Conservation (phyloP, 176 grass and related monocot genomes). For the sorghum (Sorghum bicolor) region Sorghum_bicolor_NCBIv3 NC_012872.2:4573501-4574000, state of each 20-base stretch:
- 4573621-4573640: background rate
- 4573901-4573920: constrained; percentile 45
- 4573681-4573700: background rate
- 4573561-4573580: constrained; percentile 37
- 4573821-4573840: constrained; percentile 41
- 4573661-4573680: background rate
- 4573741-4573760: constrained; percentile 27
- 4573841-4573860: constrained; percentile 70
- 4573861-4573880: constrained; percentile 55
- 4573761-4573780: background rate
- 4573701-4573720: constrained; percentile 51
- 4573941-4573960: constrained; percentile 44
- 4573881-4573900: constrained; percentile 32
- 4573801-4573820: constrained; percentile 15
- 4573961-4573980: constrained; percentile 49
- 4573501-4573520: constrained; percentile 10
- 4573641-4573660: background rate
- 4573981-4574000: background rate
- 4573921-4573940: constrained; percentile 36
- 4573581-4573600: constrained; percentile 50
- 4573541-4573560: constrained; percentile 59
- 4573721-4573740: constrained; percentile 36
- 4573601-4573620: constrained; percentile 43
- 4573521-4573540: constrained; percentile 41
- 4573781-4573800: background rate